These are phyloP conservation scores for Gracilaria gracilis DNA, from an alignment of 23 red algal species.

Conservation along the genomic window DNA sequence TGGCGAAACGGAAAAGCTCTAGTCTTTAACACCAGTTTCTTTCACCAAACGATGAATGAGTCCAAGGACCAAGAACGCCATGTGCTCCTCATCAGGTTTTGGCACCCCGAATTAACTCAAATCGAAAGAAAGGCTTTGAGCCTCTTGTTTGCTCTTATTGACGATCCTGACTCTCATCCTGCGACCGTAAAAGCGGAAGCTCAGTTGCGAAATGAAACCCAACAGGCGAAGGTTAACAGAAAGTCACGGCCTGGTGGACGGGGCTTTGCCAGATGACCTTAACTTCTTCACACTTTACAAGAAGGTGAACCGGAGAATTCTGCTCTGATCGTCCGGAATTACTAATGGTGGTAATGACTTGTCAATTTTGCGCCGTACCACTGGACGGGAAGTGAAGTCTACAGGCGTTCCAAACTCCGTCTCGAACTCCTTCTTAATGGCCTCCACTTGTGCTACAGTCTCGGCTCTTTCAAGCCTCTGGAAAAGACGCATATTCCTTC, in stretches of 20 bases:
- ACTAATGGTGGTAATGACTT: constrained; percentile 55
- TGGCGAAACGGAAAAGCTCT: constrained; percentile 89
- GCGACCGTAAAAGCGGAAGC: constrained; percentile 28
- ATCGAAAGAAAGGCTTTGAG: constrained; percentile 80
- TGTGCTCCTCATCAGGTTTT: constrained; percentile 89
- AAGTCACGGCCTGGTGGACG: constrained; percentile 18
- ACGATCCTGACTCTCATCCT: constrained; percentile 69
- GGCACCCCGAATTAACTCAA: constrained; percentile 80
- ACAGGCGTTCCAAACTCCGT: constrained; percentile 42
- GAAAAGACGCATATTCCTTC: constrained; percentile 57
- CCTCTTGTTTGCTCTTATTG: constrained; percentile 75
- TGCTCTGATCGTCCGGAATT: constrained; percentile 43
- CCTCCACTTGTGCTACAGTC: constrained; percentile 51
- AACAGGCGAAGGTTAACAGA: not conserved
- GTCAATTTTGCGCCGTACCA: constrained; percentile 66
- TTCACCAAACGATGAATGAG: constrained; percentile 90
- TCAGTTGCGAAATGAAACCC: constrained; percentile 26
- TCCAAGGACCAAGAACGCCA: constrained; percentile 45
- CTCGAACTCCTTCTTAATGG: constrained; percentile 63
- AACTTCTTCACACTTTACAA: constrained; percentile 32
- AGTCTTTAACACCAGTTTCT: constrained; percentile 90
- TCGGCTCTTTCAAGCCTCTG: constrained; percentile 65
- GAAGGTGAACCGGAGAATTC: constrained; percentile 59
- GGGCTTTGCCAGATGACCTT: constrained; percentile 42
- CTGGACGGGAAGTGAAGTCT: constrained; percentile 19